Percentiles rank a stretch among this genome's conserved stretches.
Evolutionary conservation across 2,329 filamentous ascomycete genomes (phyloP).

Genomic region (Fusarium secorum): DNA sequence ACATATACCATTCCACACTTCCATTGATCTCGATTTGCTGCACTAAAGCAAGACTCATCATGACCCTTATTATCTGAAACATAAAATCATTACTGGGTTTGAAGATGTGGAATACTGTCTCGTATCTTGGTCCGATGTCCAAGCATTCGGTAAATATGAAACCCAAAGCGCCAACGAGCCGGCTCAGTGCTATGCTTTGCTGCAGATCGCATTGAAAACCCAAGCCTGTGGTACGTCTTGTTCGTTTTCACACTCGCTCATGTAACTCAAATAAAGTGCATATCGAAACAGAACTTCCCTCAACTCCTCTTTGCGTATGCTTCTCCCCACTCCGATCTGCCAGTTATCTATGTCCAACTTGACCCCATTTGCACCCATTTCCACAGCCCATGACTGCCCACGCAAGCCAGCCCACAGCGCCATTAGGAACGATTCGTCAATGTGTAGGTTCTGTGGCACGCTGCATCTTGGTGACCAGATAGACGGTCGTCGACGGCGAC

Average conservation of each 20-base stretch:
- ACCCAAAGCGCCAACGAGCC: background rate
- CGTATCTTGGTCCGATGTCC: background rate
- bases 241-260: slow-evolving; percentile 35
- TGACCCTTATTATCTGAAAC: background rate
- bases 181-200: background rate
- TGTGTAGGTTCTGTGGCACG: slow-evolving; percentile 42
- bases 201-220: slow-evolving; percentile 41
- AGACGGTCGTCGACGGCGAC: slow-evolving; percentile 34
- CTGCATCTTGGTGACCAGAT: slow-evolving; percentile 50
- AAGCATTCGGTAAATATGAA: background rate
- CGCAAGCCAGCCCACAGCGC: slow-evolving; percentile 43
- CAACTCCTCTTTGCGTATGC: slow-evolving; percentile 37
- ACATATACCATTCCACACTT: background rate
- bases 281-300: slow-evolving; percentile 46
- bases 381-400: slow-evolving; percentile 37
- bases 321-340: slow-evolving; percentile 35
- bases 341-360: slow-evolving; percentile 18
- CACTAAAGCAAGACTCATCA: background rate
- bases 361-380: slow-evolving; percentile 1
- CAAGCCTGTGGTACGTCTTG: slow-evolving; percentile 44
- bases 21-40: background rate
- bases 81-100: background rate
- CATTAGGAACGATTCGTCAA: slow-evolving; percentile 45
- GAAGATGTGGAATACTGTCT: background rate
- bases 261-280: slow-evolving; percentile 48